These are phyloP conservation scores for Escallonia rubra DNA, from an alignment of 129 eudicot species.

Conservation along the genomic window DNA sequence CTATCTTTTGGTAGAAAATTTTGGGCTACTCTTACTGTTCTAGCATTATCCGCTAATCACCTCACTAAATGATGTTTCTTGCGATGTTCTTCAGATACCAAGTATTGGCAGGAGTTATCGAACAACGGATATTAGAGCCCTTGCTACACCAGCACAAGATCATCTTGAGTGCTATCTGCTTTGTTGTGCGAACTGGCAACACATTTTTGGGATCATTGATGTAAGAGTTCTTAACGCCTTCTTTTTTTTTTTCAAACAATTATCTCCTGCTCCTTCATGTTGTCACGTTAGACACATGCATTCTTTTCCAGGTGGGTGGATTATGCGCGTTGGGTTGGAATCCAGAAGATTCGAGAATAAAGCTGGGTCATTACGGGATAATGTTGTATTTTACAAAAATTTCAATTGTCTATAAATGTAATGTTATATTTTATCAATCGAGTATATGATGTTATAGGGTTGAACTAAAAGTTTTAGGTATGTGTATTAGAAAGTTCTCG, in stretches of 20 bases:
- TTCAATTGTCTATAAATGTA: too few species aligned
- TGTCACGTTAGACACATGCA: too few species aligned
- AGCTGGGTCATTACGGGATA: too few species aligned
- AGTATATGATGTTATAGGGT: too few species aligned
- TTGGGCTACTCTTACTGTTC: not conserved
- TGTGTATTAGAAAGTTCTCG: too few species aligned
- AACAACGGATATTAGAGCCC: conserved; percentile 77
- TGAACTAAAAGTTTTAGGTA: too few species aligned
- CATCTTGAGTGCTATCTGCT: conserved; percentile 75
- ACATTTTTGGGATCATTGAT: conserved; percentile 87
- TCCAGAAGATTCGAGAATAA: conserved; percentile 59
- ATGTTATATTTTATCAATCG: too few species aligned
- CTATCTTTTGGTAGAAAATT: not conserved
- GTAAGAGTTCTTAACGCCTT: conserved; percentile 30
- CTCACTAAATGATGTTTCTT: too few species aligned
- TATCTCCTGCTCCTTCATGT: too few species aligned
- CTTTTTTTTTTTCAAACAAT: not conserved
- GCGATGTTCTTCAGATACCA: conserved; percentile 44
- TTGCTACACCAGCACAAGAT: conserved; percentile 74
- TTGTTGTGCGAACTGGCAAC: conserved; percentile 88
- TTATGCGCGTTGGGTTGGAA: conserved; percentile 87
- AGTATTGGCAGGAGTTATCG: conserved; percentile 77
- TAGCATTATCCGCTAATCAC: too few species aligned
- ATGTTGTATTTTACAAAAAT: too few species aligned
- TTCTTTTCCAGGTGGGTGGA: conserved; percentile 76